These are phyloP conservation scores for Vaccinium myrtillus DNA, from an alignment of 148 eudicot genomes.

Conservation along the genomic window DNA sequence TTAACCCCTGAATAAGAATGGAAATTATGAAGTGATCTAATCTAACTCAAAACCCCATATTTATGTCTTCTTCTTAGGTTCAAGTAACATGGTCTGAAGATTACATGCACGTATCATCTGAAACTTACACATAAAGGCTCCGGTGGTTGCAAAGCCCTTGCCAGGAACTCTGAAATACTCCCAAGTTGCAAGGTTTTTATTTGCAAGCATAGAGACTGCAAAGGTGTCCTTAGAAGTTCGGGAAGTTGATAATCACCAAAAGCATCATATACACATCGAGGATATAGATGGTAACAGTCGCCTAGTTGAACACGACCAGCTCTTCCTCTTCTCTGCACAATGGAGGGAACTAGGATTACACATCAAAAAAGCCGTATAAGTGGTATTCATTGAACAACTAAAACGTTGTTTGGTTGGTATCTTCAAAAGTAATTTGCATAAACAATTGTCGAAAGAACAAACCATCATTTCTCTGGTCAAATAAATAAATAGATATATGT, in stretches of 20 bases:
- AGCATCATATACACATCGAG: slow-evolving; percentile 80
- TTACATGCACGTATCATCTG: background rate
- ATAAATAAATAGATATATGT: too few relatives aligned
- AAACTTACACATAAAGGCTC: slow-evolving; percentile 81
- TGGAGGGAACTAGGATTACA: slow-evolving; percentile 13
- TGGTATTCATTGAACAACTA: background rate
- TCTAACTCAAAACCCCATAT: background rate
- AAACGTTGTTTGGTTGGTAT: background rate
- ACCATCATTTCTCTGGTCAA: background rate
- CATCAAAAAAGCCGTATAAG: background rate
- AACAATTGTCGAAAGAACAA: background rate
- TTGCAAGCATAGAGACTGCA: slow-evolving; percentile 95
- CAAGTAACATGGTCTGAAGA: background rate
- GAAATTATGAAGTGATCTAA: slow-evolving; percentile 6
- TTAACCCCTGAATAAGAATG: background rate
- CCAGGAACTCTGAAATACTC: slow-evolving; percentile 75
- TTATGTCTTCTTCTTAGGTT: background rate
- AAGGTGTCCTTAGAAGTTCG: slow-evolving; percentile 94
- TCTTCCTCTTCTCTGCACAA: slow-evolving; percentile 81
- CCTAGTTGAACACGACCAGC: slow-evolving; percentile 99
- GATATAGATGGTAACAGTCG: slow-evolving; percentile 94
- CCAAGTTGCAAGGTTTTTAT: slow-evolving; percentile 90
- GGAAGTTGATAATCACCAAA: slow-evolving; percentile 96
- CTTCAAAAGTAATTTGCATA: background rate
- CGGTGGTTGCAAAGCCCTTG: slow-evolving; percentile 90